These are phyloP conservation scores for Ustilago loliicola DNA, from an alignment of 1,284 basidiomycete species.

Conservation along the genomic window DNA sequence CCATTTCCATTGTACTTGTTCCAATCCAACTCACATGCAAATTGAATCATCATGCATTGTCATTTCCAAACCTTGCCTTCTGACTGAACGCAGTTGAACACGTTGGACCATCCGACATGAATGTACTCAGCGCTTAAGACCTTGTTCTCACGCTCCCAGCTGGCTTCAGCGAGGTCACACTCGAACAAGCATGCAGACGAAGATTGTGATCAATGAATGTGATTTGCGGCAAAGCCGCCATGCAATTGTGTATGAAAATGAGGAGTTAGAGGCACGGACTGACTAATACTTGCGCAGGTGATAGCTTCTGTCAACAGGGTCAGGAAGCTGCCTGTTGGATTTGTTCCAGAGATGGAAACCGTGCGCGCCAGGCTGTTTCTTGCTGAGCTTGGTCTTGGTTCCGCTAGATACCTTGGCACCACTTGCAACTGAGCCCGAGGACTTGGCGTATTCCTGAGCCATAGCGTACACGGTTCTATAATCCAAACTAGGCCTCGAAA, in stretches of 20 bases:
- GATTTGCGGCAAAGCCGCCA: not conserved
- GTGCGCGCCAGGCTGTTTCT: not conserved
- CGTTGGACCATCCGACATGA: not conserved
- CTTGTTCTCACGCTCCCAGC: no score
- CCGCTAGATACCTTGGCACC: not conserved
- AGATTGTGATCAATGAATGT: not conserved
- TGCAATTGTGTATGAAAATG: not conserved
- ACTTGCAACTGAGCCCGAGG: not conserved
- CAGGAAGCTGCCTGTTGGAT: not conserved
- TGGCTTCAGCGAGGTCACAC: not conserved
- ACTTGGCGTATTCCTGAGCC: slow-evolving; percentile 25
- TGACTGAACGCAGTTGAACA: not conserved
- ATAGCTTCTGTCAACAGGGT: slow-evolving; percentile 23
- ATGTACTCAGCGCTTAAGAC: not conserved
- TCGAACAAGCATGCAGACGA: not conserved
- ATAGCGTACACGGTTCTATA: slow-evolving; percentile 20
- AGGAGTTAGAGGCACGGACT: no score
- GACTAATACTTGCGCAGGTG: slow-evolving; percentile 24
- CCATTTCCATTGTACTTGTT: slow-evolving; percentile 11
- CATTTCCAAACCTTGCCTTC: not conserved
- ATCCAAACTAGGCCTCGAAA: slow-evolving; percentile 21
- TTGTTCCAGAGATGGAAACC: not conserved
- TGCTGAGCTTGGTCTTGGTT: not conserved
- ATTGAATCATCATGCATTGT: slow-evolving; percentile 4
- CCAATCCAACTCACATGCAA: not conserved